phyloP scores from a whole-genome alignment of 1,139 yeast species.

The Casaregolazyma lundiana region DNA sequence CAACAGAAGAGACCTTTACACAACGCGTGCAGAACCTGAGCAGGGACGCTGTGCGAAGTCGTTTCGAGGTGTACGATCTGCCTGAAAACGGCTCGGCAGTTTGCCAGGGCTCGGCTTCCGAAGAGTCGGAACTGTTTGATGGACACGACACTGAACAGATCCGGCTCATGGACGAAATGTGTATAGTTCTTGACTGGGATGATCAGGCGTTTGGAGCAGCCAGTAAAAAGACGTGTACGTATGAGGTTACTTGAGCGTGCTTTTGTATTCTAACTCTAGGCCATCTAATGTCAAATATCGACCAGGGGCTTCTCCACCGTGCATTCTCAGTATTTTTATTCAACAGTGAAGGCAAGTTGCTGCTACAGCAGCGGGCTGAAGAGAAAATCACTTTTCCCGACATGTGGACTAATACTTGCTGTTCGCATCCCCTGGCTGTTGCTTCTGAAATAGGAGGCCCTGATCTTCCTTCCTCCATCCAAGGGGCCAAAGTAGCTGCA shows the following conservation, averaged over 20 bases:
- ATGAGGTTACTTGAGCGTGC: conserved; percentile 13
- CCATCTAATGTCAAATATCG: conserved; percentile 83
- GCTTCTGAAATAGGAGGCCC: conserved; percentile 65
- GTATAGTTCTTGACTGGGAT: conserved; percentile 85
- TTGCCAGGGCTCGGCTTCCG: conserved; percentile 17
- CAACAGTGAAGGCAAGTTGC: conserved; percentile 66
- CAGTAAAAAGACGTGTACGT: conserved; percentile 72
- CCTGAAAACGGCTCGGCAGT: conserved; percentile 10
- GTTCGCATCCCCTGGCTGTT: conserved; percentile 93
- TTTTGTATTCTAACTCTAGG: conserved; percentile 14
- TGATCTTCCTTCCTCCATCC: conserved; percentile 54
- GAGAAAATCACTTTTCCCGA: conserved; percentile 95
- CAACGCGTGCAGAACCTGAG: conserved; percentile 14
- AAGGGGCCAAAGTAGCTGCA: conserved; percentile 85
- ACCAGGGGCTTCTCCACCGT: conserved; percentile 81
- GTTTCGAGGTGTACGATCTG: conserved; percentile 7
- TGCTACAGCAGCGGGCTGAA: conserved; percentile 90
- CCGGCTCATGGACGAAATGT: conserved; percentile 90
- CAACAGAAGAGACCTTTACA: conserved; percentile 3
- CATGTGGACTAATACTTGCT: conserved; percentile 98
- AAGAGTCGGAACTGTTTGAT: conserved; percentile 43
- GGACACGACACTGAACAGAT: conserved; percentile 96
- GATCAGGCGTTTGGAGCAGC: conserved; percentile 91
- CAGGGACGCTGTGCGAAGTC: conserved; percentile 3
- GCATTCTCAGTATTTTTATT: conserved; percentile 94